Evolutionary conservation across 805 yeast species (phyloP).

Genomic region (Saturnispora zaruensis): DNA sequence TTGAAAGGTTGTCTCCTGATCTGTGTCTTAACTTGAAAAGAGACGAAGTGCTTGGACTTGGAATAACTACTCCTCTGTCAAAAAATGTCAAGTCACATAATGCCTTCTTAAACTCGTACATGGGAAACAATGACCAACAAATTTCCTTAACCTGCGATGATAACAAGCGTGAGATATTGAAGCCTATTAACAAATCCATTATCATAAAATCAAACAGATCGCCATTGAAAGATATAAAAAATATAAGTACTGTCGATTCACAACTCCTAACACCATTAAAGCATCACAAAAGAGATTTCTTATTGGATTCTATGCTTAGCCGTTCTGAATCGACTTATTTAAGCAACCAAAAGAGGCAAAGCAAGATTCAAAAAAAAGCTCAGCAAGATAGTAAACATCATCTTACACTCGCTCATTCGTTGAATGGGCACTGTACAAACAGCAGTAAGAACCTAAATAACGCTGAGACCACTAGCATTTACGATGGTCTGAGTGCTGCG

Average conservation of each 20-base stretch:
- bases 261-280: background rate
- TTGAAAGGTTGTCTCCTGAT: background rate
- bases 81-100: background rate
- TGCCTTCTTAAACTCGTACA: background rate
- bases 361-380: constrained; percentile 1
- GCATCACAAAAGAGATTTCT: background rate
- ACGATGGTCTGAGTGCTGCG: constrained; percentile 8
- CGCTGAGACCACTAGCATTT: background rate
- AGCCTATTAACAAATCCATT: background rate
- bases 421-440: background rate
- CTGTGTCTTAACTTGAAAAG: background rate
- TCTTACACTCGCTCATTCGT: background rate
- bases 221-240: background rate
- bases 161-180: background rate
- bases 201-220: background rate
- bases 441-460: background rate
- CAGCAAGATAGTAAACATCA: constrained; percentile 2
- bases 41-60: background rate
- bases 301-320: background rate
- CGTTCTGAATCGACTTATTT: background rate
- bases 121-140: background rate
- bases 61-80: background rate
- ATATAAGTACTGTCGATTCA: background rate
- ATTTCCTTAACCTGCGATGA: background rate
- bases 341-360: background rate